Percentiles rank a stretch among this genome's conserved stretches.
Evolutionary conservation across 2,329 filamentous ascomycete genomes (phyloP).

Genomic region (Berkeleyomyces rouxiae): DNA sequence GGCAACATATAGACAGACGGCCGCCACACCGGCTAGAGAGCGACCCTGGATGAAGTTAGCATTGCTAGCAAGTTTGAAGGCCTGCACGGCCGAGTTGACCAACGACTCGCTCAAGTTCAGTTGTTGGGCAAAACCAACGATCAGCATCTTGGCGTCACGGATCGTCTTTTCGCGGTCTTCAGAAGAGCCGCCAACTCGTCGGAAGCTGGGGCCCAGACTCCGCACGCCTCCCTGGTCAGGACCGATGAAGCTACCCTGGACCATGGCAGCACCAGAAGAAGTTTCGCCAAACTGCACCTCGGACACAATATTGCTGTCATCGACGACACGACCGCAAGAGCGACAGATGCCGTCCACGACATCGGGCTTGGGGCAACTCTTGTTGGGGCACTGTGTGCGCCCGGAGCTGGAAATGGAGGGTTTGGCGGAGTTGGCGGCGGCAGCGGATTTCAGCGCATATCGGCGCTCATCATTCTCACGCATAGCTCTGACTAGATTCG

Average conservation of each 20-base stretch:
- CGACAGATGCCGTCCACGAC: conserved; percentile 56
- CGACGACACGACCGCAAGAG: conserved; percentile 69
- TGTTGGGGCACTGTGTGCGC: conserved; percentile 38
- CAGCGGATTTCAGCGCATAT: conserved; percentile 18
- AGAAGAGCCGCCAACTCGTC: conserved; percentile 37
- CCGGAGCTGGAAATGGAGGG: conserved; percentile 18
- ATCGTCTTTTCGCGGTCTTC: conserved; percentile 44
- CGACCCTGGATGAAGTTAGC: conserved; percentile 76
- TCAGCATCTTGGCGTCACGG: conserved; percentile 39
- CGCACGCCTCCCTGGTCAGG: conserved; percentile 72
- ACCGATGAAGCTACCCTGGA: conserved; percentile 77
- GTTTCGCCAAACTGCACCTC: conserved; percentile 87
- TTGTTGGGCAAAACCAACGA: conserved; percentile 44
- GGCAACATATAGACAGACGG: conserved; percentile 80
- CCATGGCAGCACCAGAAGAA: conserved; percentile 67
- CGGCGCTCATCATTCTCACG: conserved; percentile 34
- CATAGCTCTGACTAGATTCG: conserved; percentile 35
- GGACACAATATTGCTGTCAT: conserved; percentile 76
- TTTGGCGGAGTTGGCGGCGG: conserved; percentile 19
- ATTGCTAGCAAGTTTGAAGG: conserved; percentile 59
- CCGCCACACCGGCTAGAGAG: conserved; percentile 66
- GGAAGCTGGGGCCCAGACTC: conserved; percentile 44
- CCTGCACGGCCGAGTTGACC: conserved; percentile 48
- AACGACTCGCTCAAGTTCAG: conserved; percentile 44
- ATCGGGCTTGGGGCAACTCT: conserved; percentile 42